phyloP scores from a whole-genome alignment of 2,329 filamentous ascomycete species.

The Raffaelea arxii region DNA sequence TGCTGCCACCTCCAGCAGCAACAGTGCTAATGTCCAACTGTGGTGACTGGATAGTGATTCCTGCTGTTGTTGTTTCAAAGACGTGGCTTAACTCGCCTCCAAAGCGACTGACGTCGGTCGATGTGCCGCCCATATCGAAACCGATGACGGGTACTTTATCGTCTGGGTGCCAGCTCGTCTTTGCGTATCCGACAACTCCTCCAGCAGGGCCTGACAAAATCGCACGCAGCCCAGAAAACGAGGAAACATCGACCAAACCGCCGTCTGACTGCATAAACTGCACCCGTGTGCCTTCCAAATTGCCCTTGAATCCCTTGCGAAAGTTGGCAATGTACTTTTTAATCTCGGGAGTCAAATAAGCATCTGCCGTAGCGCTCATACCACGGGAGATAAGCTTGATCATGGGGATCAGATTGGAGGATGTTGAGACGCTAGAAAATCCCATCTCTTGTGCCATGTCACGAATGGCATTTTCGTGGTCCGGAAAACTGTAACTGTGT shows the following conservation, averaged over 20 bases:
- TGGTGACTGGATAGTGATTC: conserved; percentile 82
- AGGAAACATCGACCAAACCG: not conserved
- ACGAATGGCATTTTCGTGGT: not conserved
- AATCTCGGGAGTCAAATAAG: conserved; percentile 64
- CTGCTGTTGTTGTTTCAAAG: conserved; percentile 60
- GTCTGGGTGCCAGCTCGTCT: conserved; percentile 36
- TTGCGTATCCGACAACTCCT: conserved; percentile 63
- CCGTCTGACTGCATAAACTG: conserved; percentile 62
- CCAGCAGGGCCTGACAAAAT: conserved; percentile 35
- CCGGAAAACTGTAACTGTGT: conserved; percentile 7
- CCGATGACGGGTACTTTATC: not conserved
- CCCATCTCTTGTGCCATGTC: not conserved
- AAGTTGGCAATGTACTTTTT: conserved; percentile 62
- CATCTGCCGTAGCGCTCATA: conserved; percentile 61
- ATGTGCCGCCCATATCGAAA: conserved; percentile 64
- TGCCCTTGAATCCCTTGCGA: conserved; percentile 43
- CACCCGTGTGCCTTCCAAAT: conserved; percentile 40
- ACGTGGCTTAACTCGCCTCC: conserved; percentile 61
- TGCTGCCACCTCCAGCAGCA: conserved; percentile 67
- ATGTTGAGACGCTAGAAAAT: not conserved
- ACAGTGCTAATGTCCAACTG: conserved; percentile 93
- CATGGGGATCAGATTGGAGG: conserved; percentile 30
- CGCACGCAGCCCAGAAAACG: conserved; percentile 29
- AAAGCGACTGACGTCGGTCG: conserved; percentile 82
- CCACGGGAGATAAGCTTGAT: conserved; percentile 62